A percentile compares a stretch with the other conserved stretches of the same genome.
Conservation (phyloP, 228 moss, liverwort and hornwort genomes). For the Sphagnum fallax region DNA sequence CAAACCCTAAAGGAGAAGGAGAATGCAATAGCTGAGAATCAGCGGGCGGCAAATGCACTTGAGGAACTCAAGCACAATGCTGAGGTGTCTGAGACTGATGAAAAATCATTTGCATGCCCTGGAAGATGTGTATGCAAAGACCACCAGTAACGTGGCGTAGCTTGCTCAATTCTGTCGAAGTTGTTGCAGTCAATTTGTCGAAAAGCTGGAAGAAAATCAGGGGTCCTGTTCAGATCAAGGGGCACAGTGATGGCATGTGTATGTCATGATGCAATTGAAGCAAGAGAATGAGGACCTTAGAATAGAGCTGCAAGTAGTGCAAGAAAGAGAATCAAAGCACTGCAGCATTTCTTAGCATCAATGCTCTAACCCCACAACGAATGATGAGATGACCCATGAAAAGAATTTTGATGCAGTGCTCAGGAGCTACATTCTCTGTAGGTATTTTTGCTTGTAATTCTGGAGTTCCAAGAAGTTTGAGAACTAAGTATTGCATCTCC, state of each 20-base stretch:
- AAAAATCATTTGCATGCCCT: conserved; percentile 21
- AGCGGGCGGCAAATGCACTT: conserved; percentile 16
- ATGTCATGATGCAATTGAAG: conserved; percentile 12
- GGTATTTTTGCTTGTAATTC: conserved; percentile 6
- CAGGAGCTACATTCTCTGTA: conserved; percentile 46
- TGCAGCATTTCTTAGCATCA: conserved; percentile 1
- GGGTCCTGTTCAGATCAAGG: too few species aligned
- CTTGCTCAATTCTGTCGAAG: background rate
- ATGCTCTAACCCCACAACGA: background rate
- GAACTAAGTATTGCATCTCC: too few species aligned
- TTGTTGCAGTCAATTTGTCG: too few species aligned
- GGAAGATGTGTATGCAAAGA: conserved; percentile 23
- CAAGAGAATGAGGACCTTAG: conserved; percentile 53
- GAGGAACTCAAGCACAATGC: conserved; percentile 20
- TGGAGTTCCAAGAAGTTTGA: too few species aligned
- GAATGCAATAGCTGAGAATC: conserved; percentile 28
- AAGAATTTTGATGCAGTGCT: conserved; percentile 26
- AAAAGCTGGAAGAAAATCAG: too few species aligned
- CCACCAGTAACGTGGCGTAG: conserved; percentile 12
- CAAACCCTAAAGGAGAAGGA: conserved; percentile 44
- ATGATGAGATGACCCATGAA: conserved; percentile 30
- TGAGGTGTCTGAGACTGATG: conserved; percentile 10
- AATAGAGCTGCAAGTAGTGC: conserved; percentile 26
- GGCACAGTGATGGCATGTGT: too few species aligned
- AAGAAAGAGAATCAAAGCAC: conserved; percentile 33